phyloP scores from a whole-genome alignment of 495 filamentous ascomycete genomes.

The Tuber aestivum region DNA sequence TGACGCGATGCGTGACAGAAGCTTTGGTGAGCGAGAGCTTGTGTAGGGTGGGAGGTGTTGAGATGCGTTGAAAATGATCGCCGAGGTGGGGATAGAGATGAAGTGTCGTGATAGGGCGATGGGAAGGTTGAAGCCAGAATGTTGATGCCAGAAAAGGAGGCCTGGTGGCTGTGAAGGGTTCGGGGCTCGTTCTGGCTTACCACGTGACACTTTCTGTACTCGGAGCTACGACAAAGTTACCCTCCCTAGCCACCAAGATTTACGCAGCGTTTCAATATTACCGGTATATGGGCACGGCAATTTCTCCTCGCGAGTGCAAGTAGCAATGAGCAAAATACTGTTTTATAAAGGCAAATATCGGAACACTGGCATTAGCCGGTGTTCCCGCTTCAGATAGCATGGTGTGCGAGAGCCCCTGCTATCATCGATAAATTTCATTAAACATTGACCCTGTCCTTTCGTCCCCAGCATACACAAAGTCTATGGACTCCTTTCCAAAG shows the following conservation, averaged over 20 bases:
- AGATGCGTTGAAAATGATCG: not conserved
- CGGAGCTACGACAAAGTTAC: not conserved
- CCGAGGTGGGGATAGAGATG: not conserved
- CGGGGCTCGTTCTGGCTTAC: not conserved
- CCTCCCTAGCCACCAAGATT: not conserved
- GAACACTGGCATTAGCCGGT: not conserved
- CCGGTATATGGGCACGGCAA: not conserved
- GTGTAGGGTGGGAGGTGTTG: not conserved
- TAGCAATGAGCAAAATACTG: not conserved
- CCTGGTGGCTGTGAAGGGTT: not conserved
- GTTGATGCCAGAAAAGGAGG: not conserved
- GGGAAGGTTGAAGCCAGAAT: slow-evolving; percentile 4
- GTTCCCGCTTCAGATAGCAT: not conserved
- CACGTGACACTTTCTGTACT: not conserved
- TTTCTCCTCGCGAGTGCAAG: not conserved
- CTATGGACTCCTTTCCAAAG: not conserved
- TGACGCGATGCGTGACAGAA: not conserved
- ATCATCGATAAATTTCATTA: not conserved
- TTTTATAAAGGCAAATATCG: not conserved
- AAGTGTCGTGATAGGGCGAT: slow-evolving; percentile 2
- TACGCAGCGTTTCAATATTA: not conserved
- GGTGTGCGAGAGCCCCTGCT: not conserved
- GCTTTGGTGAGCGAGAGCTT: not conserved
- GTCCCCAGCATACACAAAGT: not conserved
- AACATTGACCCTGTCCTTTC: not conserved